Evolutionary conservation across 2,329 filamentous ascomycete genomes (phyloP).

Genomic region (Calonectria fujianensis): DNA sequence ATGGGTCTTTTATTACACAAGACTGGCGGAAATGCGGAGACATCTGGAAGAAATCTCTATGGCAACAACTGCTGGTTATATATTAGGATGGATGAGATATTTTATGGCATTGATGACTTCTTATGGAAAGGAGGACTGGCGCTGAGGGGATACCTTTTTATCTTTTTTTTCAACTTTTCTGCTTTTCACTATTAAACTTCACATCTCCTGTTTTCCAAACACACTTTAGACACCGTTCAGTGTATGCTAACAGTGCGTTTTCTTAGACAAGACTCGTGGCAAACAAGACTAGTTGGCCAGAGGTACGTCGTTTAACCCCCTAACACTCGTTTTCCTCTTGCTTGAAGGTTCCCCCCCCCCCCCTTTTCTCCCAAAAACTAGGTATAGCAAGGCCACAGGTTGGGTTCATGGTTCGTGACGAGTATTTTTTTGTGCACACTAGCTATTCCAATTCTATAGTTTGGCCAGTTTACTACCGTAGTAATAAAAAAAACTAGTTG

Average conservation of each 20-base stretch:
- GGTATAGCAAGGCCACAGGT: not conserved
- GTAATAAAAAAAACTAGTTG: not conserved
- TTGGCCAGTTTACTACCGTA: not conserved
- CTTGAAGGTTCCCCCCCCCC: not conserved
- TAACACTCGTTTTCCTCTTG: not conserved
- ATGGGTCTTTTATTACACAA: constrained; percentile 21
- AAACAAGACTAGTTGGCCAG: constrained; percentile 40
- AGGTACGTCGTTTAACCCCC: constrained; percentile 51
- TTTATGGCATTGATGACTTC: constrained; percentile 36
- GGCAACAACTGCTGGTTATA: constrained; percentile 44
- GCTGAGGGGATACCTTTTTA: constrained; percentile 43
- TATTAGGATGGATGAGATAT: constrained; percentile 43
- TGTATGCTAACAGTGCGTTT: constrained; percentile 51
- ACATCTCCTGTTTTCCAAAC: constrained; percentile 42
- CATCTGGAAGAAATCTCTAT: constrained; percentile 23
- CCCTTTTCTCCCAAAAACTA: not conserved
- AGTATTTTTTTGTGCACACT: not conserved
- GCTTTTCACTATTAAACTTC: constrained; percentile 51
- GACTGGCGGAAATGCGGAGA: constrained; percentile 28
- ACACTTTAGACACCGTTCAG: constrained; percentile 38
- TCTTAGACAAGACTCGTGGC: constrained; percentile 42
- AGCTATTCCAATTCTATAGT: too few species aligned
- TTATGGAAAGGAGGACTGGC: constrained; percentile 42
- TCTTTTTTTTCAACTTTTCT: constrained; percentile 23
- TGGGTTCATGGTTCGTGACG: not conserved